A percentile compares a stretch with the other conserved stretches of the same genome.
These are phyloP conservation scores for Coniochaeta sp. DNA, from an alignment of 2,329 filamentous ascomycete species.

Conservation along the genomic window DNA sequence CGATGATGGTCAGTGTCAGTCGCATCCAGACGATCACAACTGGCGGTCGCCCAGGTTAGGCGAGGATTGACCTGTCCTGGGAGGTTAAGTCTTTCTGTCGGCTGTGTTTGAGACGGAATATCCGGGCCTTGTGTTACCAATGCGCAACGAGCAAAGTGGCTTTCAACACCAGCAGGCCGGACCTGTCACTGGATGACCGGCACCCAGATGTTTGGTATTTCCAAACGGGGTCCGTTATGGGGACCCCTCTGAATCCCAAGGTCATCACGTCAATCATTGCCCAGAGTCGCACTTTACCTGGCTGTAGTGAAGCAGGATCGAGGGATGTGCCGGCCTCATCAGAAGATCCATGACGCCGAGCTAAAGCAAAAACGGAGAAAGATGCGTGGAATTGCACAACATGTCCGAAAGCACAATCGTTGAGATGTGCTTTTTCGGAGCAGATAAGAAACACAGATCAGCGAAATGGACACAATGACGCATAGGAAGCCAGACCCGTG, in stretches of 20 bases:
- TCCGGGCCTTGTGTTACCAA: neutral
- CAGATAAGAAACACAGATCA: neutral
- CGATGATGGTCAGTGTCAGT: neutral
- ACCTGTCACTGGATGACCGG: neutral
- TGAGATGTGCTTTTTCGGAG: neutral
- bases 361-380: neutral
- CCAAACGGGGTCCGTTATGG: neutral
- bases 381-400: too few species aligned
- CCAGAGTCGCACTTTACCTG: neutral
- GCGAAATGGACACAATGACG: neutral
- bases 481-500: neutral
- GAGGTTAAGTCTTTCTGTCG: neutral
- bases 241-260: neutral
- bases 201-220: neutral
- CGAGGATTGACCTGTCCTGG: neutral
- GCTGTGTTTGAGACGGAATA: neutral
- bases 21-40: conserved; percentile 1
- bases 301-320: neutral
- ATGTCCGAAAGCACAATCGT: neutral
- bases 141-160: neutral
- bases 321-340: neutral
- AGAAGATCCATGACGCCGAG: neutral
- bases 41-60: neutral
- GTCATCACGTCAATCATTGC: conserved; percentile 1
- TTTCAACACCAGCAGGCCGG: neutral